phyloP scores from a whole-genome alignment of 805 yeast genomes.

The Saturnispora hagleri region DNA sequence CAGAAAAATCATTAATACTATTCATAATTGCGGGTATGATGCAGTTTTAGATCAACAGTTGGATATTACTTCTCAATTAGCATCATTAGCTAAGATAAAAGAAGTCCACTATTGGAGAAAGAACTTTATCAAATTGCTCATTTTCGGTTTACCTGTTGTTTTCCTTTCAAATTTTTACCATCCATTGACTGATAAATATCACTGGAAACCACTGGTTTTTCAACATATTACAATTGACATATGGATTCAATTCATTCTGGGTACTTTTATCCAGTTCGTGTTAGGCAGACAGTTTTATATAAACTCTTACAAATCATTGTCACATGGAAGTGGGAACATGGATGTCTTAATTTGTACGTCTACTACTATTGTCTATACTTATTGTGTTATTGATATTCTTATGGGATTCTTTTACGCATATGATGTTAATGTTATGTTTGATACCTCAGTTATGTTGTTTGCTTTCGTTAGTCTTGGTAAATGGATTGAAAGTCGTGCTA shows the following conservation, averaged over 20 bases:
- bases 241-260: conserved; percentile 46
- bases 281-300: conserved; percentile 61
- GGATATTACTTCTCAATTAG: conserved; percentile 62
- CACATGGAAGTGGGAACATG: conserved; percentile 77
- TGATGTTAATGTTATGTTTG: conserved; percentile 71
- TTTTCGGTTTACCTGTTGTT: conserved; percentile 56
- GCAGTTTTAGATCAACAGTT: conserved; percentile 39
- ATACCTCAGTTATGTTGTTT: conserved; percentile 78
- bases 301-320: conserved; percentile 56
- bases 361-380: conserved; percentile 66
- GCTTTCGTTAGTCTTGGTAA: conserved; percentile 84
- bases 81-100: conserved; percentile 53
- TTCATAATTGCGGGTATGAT: conserved; percentile 45
- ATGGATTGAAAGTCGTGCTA: conserved; percentile 83
- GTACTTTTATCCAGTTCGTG: conserved; percentile 52
- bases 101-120: conserved; percentile 68
- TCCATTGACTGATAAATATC: conserved; percentile 45
- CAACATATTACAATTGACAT: conserved; percentile 22
- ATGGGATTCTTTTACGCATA: conserved; percentile 32
- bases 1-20: conserved; percentile 46
- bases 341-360: conserved; percentile 82
- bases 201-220: conserved; percentile 32
- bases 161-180: conserved; percentile 43
- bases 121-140: conserved; percentile 42
- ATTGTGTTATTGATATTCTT: conserved; percentile 58